Evolutionary conservation across 768 basidiomycete genomes (phyloP), one percentile per base, ranked within the genome.

Genomic region (Trametes coccinea): DNA sequence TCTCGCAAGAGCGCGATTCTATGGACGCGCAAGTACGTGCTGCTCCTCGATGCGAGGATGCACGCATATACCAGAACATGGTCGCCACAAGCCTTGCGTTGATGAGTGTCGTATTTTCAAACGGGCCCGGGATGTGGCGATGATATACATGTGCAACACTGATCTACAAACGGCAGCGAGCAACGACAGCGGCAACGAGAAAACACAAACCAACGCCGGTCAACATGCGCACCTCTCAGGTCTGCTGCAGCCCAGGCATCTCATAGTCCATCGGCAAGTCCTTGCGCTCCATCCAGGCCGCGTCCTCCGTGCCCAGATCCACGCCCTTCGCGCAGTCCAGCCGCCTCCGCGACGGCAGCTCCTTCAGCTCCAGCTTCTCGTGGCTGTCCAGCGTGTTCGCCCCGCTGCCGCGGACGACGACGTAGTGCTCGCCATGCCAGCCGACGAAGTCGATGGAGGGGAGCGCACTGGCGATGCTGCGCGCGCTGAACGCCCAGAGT

Each of bases 221-320:
- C 7, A 17, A 6, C 29, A 2, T 8, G n/a, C 17, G 27, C 39
- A 5, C 39, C n/a, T 17, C 41, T 64, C 63, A 64, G 49, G 48
- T 56, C 62, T 60, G 58, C 61, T 77, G 75, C 67, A 81, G 69
- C 9, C 79, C 82, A 13, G 85, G 82, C 75, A 82, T 80, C 75
- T 88, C 87, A 73, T 87, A 88, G 72, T 88, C 87, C 75, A 88
- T 87, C 57, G 86, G 87, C n/a, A 89, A 84, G 65, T 89, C 87
- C 74, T 86, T 88, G 68, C 86, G 76, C 74, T 87, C 87, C 70
- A 86, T 72, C 86, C 86, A 88, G 46, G 81, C 78, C 33, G 82
- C 84, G 69, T 87, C 85, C 37, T 82, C 82, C 41, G 79, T 78
- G 14, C 85, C 86, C 54, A 88, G 71, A 72, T 88, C 85, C 17